Evolutionary conservation across 1,284 basidiomycete species (phyloP).

Genomic region (Trichosporon inkin): DNA sequence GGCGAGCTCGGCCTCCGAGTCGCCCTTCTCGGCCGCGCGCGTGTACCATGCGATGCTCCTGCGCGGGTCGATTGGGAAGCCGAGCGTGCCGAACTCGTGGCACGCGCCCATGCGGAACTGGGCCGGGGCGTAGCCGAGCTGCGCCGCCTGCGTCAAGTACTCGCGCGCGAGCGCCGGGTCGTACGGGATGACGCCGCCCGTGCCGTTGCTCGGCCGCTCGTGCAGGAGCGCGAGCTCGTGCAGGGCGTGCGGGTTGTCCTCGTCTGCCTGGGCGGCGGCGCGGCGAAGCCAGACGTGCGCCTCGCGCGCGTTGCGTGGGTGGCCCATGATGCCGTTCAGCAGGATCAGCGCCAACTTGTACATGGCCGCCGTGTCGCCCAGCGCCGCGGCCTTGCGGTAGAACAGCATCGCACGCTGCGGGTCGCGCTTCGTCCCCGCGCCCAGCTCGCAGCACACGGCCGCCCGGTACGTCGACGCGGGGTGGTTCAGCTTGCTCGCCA

Average conservation of each 20-base stretch:
- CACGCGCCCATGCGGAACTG: conserved; percentile 94
- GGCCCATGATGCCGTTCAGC: conserved; percentile 76
- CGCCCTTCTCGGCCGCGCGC: conserved; percentile 91
- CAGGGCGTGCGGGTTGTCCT: conserved; percentile 95
- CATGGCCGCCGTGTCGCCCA: conserved; percentile 98
- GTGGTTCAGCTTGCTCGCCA: conserved; percentile 96
- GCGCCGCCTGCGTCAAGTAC: conserved; percentile 85
- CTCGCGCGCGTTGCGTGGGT: conserved; percentile 81
- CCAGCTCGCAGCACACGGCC: conserved; percentile 98
- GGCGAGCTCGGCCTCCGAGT: conserved; percentile 90
- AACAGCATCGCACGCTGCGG: conserved; percentile 85
- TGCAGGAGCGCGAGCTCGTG: conserved; percentile 93
- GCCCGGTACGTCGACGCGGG: conserved; percentile 93
- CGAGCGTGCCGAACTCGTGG: conserved; percentile 86
- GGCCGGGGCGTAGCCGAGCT: conserved; percentile 86
- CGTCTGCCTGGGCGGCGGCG: conserved; percentile 94
- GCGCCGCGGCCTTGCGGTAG: conserved; percentile 91
- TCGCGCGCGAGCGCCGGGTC: conserved; percentile 69
- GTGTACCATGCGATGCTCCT: conserved; percentile 98
- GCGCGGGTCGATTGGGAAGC: conserved; percentile 87
- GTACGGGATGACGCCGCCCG: conserved; percentile 34
- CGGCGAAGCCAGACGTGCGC: conserved; percentile 92
- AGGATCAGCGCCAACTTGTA: conserved; percentile 98
- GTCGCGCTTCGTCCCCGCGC: conserved; percentile 93
- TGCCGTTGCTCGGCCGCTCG: conserved; percentile 58